Conservation (phyloP, 225 moss, liverwort and hornwort genomes). For the Climacium dendroides region DNA sequence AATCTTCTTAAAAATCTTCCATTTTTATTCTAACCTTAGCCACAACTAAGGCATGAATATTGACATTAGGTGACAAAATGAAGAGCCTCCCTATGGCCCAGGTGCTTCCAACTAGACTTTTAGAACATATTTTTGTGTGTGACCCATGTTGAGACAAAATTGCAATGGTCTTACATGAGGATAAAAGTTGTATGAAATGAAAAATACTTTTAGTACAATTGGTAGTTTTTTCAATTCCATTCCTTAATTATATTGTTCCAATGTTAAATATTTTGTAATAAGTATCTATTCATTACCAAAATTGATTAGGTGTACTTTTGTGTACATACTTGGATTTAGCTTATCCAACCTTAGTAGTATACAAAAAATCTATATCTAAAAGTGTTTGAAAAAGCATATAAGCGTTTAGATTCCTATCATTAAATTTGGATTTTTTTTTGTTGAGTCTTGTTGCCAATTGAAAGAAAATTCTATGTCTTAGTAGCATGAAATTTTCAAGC, state of each 20-base stretch:
- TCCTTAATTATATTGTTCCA: not conserved
- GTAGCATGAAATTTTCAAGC: not conserved
- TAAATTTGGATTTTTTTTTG: not conserved
- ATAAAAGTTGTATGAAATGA: not conserved
- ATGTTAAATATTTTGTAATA: not conserved
- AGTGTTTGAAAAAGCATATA: not conserved
- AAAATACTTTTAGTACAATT: rapidly evolving
- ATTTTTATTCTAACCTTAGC: not conserved
- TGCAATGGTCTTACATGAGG: rapidly evolving
- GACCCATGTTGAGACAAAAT: rapidly evolving
- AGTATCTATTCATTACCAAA: not conserved
- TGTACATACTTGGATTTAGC: not conserved
- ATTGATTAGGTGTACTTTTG: not conserved
- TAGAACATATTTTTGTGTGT: not conserved
- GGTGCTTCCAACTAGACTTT: not conserved
- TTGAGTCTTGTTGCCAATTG: not conserved
- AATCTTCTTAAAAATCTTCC: not conserved
- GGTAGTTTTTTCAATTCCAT: not conserved
- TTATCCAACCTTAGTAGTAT: not conserved
- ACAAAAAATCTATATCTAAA: rapidly evolving
- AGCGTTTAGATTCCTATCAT: not conserved
- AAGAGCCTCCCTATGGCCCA: rapidly evolving
- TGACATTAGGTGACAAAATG: not conserved
- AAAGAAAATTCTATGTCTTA: not conserved
- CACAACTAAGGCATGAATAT: not conserved